These are phyloP conservation scores for Exidia glandulosa DNA, from an alignment of 768 basidiomycete genomes.

Conservation along the genomic window DNA sequence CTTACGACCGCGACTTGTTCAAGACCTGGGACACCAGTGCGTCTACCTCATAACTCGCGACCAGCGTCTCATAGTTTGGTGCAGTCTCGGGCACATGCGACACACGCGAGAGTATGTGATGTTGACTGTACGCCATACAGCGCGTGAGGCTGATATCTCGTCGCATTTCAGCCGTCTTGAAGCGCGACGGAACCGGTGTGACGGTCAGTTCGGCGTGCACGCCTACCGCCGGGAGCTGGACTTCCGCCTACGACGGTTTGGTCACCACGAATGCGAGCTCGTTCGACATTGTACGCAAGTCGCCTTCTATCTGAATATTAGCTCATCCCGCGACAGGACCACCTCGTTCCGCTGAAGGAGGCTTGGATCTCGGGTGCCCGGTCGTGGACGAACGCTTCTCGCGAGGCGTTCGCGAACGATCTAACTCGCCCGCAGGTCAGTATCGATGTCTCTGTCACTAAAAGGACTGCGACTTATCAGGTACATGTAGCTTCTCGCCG, in stretches of 20 bases:
- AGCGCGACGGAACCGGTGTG: slow-evolving; percentile 25
- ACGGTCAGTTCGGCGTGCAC: slow-evolving; percentile 29
- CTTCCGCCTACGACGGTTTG: slow-evolving; percentile 41
- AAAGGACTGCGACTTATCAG: too few relatives aligned
- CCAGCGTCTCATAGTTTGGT: neutral
- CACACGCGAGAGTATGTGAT: slow-evolving; percentile 39
- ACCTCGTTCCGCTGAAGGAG: slow-evolving; percentile 45
- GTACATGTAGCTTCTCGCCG: slow-evolving; percentile 39
- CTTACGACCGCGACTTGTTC: slow-evolving; percentile 31
- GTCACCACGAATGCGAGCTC: slow-evolving; percentile 33
- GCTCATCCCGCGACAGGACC: slow-evolving; percentile 26
- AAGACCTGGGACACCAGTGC: slow-evolving; percentile 38
- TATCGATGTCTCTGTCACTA: too few relatives aligned
- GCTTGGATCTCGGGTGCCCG: slow-evolving; percentile 49
- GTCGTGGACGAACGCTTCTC: slow-evolving; percentile 37
- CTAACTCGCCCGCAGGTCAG: slow-evolving; percentile 44
- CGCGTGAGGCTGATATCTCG: neutral
- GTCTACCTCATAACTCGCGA: slow-evolving; percentile 8
- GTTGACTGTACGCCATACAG: neutral
- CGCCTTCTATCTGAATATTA: neutral
- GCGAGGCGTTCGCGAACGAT: slow-evolving; percentile 45
- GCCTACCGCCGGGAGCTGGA: slow-evolving; percentile 39
- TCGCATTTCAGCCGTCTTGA: slow-evolving; percentile 15
- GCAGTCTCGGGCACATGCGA: slow-evolving; percentile 41
- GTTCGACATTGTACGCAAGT: slow-evolving; percentile 35